Evolutionary conservation across 768 basidiomycete genomes (phyloP).

Genomic region (Tylopilus vinaceipallidus): DNA sequence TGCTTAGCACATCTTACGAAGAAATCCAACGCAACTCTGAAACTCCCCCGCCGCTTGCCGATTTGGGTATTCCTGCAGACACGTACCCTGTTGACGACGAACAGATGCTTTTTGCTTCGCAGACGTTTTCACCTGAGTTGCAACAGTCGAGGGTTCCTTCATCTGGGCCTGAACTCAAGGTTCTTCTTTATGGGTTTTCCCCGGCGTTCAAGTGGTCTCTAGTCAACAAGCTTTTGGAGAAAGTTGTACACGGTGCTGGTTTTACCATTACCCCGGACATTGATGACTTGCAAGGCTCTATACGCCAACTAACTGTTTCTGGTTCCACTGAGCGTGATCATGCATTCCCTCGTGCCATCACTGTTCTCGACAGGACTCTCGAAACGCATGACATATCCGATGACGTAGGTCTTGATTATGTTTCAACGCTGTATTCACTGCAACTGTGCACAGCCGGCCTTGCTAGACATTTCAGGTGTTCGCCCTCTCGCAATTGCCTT

Average conservation of each 20-base stretch:
- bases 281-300: slow-evolving; percentile 21
- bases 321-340: slow-evolving; percentile 25
- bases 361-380: slow-evolving; percentile 39
- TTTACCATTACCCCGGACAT: slow-evolving; percentile 26
- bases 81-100: slow-evolving; percentile 33
- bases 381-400: slow-evolving; percentile 13
- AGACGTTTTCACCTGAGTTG: slow-evolving; percentile 26
- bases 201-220: slow-evolving; percentile 60
- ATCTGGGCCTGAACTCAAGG: slow-evolving; percentile 47
- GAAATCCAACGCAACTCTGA: slow-evolving; percentile 44
- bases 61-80: slow-evolving; percentile 15
- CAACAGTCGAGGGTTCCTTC: slow-evolving; percentile 28
- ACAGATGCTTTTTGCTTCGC: slow-evolving; percentile 22
- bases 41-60: slow-evolving; percentile 20
- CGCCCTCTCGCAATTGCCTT: slow-evolving; percentile 70
- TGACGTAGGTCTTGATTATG: slow-evolving; percentile 29
- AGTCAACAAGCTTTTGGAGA: slow-evolving; percentile 57
- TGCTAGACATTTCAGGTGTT: slow-evolving; percentile 36
- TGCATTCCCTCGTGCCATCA: slow-evolving; percentile 33
- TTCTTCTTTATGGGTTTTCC: slow-evolving; percentile 66
- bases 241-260: slow-evolving; percentile 41
- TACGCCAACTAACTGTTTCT: slow-evolving; percentile 25
- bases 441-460: slow-evolving; percentile 38
- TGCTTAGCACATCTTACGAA: slow-evolving; percentile 55
- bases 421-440: slow-evolving; percentile 27